Base-by-base conservation (phyloP, 768 basidiomycete species). In the Thelephora aurantiotincta region DNA sequence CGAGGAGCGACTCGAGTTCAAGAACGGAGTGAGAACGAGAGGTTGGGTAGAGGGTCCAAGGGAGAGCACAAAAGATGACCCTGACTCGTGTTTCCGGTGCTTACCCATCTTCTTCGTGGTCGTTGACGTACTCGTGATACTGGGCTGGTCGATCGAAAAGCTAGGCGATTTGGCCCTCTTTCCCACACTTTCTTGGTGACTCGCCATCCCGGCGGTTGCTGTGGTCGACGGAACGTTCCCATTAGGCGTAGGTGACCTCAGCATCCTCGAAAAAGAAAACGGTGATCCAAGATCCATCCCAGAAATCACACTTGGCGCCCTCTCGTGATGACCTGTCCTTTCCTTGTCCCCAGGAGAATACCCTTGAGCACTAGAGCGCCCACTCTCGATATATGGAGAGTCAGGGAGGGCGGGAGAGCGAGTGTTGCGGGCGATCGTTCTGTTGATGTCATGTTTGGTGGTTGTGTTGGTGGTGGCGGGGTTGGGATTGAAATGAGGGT, bases 1-100 rank as follows among this genome's bases (percentile, higher is more conserved):
- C 5, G 88, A 90, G 12, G 85, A 83, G 23, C 79, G 73, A 23
- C 87, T 89, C 6, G 83, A 82, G 52, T 80, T 88, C 13, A 72
- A 73, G 14, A 82, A 63, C 3, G 83, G 79, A 34, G 81, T 78
- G 46, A 89, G 72, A n/a, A 80, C 67, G 45, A 82, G 71, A 1
- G 74, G 72, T 47, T 76, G 73, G 33, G 73, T 46, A 2, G 51
- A 46, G 16, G 38, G 22, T 14, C 50, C 48, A 33, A 73, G 61
- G 41, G 67, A 68, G 23, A 74, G 66, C 43, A 71, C 64, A 58
- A 74, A 72, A 43, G 77, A 75, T 44, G 74, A 72, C 36, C 70
- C 65, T 16, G 70, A 33, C 16, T 22, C 44, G 19, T 16, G n/a
- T 11, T 45, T 33, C 11, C 20, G 38, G 12, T 41, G 38, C 22